Percentiles rank a stretch among this genome's conserved stretches.
phyloP scores from a whole-genome alignment of 805 yeast genomes.

The Yamadazyma akitaensis region DNA sequence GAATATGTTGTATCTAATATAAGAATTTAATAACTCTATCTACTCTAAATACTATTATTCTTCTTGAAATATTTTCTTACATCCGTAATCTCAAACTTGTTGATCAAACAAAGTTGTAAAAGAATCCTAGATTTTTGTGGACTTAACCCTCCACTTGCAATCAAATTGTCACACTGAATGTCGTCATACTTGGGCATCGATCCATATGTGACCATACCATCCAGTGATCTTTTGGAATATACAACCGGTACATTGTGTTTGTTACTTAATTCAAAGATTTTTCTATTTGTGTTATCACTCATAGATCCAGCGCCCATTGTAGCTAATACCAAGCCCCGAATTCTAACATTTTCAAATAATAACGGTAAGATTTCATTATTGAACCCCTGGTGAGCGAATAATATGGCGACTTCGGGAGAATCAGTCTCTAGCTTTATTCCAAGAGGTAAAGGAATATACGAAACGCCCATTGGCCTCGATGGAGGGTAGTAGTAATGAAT shows the following conservation, averaged over 20 bases:
- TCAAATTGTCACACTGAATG: slow-evolving; percentile 32
- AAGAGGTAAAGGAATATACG: slow-evolving; percentile 29
- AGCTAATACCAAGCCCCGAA: slow-evolving; percentile 60
- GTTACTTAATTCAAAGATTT: slow-evolving; percentile 38
- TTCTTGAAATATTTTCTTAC: slow-evolving; percentile 45
- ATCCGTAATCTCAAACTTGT: slow-evolving; percentile 33
- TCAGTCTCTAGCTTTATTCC: slow-evolving; percentile 13
- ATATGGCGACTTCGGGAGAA: slow-evolving; percentile 49
- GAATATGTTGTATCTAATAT: slow-evolving; percentile 1
- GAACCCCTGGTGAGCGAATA: slow-evolving; percentile 62
- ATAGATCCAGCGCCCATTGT: slow-evolving; percentile 73
- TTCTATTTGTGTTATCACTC: slow-evolving; percentile 46
- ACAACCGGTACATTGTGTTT: slow-evolving; percentile 48
- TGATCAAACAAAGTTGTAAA: slow-evolving; percentile 52
- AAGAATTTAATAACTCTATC: background rate
- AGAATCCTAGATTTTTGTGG: slow-evolving; percentile 63
- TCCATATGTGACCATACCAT: slow-evolving; percentile 65
- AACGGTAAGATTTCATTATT: slow-evolving; percentile 46
- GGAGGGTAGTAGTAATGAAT: slow-evolving; percentile 65
- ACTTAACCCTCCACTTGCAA: slow-evolving; percentile 63
- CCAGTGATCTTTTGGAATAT: slow-evolving; percentile 65
- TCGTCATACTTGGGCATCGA: slow-evolving; percentile 29
- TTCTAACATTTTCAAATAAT: slow-evolving; percentile 42
- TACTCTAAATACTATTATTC: slow-evolving; percentile 4
- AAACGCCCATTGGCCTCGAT: slow-evolving; percentile 51